These are phyloP conservation scores for Coemansia sp. DNA, from an alignment of 192 early-diverging fungal species.

Conservation along the genomic window DNA sequence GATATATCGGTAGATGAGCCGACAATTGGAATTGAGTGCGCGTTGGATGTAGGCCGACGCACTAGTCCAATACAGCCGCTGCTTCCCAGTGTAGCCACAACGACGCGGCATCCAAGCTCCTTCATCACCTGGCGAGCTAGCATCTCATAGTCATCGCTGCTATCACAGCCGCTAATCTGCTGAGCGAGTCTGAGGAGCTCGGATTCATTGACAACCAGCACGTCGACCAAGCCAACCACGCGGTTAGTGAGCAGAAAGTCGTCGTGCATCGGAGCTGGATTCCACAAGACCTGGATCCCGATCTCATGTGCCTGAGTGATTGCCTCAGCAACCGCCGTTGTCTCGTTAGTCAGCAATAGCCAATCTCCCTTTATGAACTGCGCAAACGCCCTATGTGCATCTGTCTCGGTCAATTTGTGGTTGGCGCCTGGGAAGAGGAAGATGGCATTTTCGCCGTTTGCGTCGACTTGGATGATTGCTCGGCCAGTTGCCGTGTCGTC, in stretches of 20 bases:
- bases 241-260: slow-evolving; percentile 36
- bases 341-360: slow-evolving; percentile 90
- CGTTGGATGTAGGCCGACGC: slow-evolving; percentile 22
- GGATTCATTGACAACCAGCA: slow-evolving; percentile 80
- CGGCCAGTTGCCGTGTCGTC: slow-evolving; percentile 70
- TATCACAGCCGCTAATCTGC: neutral
- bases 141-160: neutral
- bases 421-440: slow-evolving; percentile 83
- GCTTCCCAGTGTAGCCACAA: slow-evolving; percentile 40
- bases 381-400: slow-evolving; percentile 57
- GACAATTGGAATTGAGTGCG: slow-evolving; percentile 23
- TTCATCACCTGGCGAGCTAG: slow-evolving; percentile 26
- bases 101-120: slow-evolving; percentile 10
- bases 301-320: slow-evolving; percentile 57
- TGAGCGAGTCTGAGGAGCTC: slow-evolving; percentile 62
- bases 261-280: slow-evolving; percentile 77
- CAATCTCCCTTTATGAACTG: slow-evolving; percentile 66
- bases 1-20: slow-evolving; percentile 10
- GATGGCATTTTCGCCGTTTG: slow-evolving; percentile 82
- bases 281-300: slow-evolving; percentile 76
- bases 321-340: slow-evolving; percentile 66
- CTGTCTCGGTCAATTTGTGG: slow-evolving; percentile 53
- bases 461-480: slow-evolving; percentile 83
- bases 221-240: slow-evolving; percentile 63
- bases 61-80: slow-evolving; percentile 34